phyloP scores from a whole-genome alignment of 2,329 filamentous ascomycete genomes.

The Hysterium pulicare region DNA sequence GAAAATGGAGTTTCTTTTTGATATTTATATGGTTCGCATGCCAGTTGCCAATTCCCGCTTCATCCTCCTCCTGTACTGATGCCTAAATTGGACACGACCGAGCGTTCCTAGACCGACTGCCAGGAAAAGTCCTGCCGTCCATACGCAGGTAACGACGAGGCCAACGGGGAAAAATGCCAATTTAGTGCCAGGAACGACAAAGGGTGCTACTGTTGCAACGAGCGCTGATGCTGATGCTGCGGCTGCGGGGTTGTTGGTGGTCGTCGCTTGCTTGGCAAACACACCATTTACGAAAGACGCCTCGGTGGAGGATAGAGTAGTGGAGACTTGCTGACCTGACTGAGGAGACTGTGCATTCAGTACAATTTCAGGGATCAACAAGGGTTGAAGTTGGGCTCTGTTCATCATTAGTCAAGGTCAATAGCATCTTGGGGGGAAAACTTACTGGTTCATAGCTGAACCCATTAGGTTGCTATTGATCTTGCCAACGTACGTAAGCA shows the following conservation, averaged over 20 bases:
- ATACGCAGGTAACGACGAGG: constrained; percentile 62
- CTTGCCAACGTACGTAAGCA: constrained; percentile 66
- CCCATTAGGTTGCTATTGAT: constrained; percentile 59
- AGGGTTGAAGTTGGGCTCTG: constrained; percentile 58
- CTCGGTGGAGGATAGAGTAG: constrained; percentile 66
- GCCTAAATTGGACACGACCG: constrained; percentile 63
- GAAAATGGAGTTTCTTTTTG: no score
- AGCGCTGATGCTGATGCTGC: constrained; percentile 40
- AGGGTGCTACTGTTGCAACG: constrained; percentile 45
- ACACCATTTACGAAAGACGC: constrained; percentile 69
- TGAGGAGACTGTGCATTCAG: constrained; percentile 56
- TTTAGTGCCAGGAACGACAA: constrained; percentile 65
- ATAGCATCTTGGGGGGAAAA: constrained; percentile 8
- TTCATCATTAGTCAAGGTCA: constrained; percentile 11
- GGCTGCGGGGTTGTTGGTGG: constrained; percentile 47
- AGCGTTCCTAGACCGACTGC: constrained; percentile 61
- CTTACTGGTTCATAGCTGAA: constrained; percentile 60
- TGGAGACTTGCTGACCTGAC: constrained; percentile 53
- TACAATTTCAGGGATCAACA: constrained; percentile 66
- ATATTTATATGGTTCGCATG: constrained; percentile 22
- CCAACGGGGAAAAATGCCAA: constrained; percentile 69
- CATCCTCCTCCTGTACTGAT: constrained; percentile 57
- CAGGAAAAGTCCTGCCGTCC: constrained; percentile 55
- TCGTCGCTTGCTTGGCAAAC: constrained; percentile 58
- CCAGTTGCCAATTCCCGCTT: constrained; percentile 37